phyloP scores from a whole-genome alignment of 306 rosid genomes.

The Corylus avellana region DNA sequence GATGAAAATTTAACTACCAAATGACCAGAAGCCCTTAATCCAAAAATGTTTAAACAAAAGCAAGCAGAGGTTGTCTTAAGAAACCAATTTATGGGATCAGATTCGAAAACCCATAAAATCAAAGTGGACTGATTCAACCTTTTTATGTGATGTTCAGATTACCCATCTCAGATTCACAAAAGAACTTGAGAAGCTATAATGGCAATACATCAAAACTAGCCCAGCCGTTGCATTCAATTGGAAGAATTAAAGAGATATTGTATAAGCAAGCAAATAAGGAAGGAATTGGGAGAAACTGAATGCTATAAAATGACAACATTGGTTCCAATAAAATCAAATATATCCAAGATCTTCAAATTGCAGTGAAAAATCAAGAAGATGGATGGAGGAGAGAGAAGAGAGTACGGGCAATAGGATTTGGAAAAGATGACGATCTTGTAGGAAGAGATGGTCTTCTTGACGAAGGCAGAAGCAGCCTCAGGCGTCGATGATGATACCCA shows the following conservation, averaged over 20 bases:
- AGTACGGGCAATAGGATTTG: conserved; percentile 93
- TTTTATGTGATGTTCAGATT: no score
- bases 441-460: conserved; percentile 67
- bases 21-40: neutral
- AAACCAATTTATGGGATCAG: no score
- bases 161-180: no score
- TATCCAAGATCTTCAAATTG: neutral
- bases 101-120: no score
- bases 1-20: no score
- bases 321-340: neutral
- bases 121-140: no score
- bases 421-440: conserved; percentile 87
- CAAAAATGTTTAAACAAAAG: no score
- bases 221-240: neutral
- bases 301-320: neutral
- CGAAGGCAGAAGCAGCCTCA: conserved; percentile 58
- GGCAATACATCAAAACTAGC: neutral
- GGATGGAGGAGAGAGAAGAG: conserved; percentile 3
- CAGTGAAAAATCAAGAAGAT: neutral
- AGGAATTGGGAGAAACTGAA: neutral
- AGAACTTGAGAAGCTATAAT: no score
- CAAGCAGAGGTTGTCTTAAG: no score
- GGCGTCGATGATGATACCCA: conserved; percentile 11
- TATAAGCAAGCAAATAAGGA: neutral
- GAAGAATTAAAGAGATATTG: neutral